These are phyloP conservation scores for Fusarium sacchari DNA, from an alignment of 2,329 filamentous ascomycete genomes.

Conservation along the genomic window DNA sequence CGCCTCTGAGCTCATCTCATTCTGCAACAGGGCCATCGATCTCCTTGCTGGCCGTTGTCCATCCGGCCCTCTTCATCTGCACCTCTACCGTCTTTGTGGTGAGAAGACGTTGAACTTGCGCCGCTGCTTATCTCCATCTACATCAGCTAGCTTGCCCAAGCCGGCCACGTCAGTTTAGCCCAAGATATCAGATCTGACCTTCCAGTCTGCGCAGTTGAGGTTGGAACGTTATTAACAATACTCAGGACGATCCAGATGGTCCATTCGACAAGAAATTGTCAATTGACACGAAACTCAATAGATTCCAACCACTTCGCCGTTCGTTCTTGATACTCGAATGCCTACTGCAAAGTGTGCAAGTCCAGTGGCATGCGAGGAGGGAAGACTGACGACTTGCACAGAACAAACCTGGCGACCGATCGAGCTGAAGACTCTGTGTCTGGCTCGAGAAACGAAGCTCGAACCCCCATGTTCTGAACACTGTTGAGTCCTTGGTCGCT, in stretches of 20 bases:
- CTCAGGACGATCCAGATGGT: no score
- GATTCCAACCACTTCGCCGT: background rate
- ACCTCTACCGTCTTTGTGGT: background rate
- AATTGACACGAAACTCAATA: background rate
- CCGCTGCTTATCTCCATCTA: background rate
- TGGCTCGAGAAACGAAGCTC: background rate
- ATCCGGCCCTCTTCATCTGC: background rate
- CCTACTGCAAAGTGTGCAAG: background rate
- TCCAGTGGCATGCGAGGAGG: background rate
- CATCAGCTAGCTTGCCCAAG: background rate
- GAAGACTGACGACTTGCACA: no score
- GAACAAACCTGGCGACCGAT: background rate
- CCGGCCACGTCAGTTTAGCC: background rate
- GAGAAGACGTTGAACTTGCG: background rate
- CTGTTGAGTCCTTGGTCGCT: rapidly evolving
- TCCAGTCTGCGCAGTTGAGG: background rate
- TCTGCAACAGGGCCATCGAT: background rate
- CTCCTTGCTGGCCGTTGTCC: no score
- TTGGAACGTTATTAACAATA: background rate
- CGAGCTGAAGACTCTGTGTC: background rate
- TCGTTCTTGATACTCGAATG: background rate
- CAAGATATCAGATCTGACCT: background rate
- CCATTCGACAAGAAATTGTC: background rate
- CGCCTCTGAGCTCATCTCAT: background rate
- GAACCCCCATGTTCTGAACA: no score